A percentile compares a stretch with the other conserved stretches of the same genome.
These are phyloP conservation scores for Aspergillus mulundensis DNA, from an alignment of 495 filamentous ascomycete genomes.

Conservation along the genomic window DNA sequence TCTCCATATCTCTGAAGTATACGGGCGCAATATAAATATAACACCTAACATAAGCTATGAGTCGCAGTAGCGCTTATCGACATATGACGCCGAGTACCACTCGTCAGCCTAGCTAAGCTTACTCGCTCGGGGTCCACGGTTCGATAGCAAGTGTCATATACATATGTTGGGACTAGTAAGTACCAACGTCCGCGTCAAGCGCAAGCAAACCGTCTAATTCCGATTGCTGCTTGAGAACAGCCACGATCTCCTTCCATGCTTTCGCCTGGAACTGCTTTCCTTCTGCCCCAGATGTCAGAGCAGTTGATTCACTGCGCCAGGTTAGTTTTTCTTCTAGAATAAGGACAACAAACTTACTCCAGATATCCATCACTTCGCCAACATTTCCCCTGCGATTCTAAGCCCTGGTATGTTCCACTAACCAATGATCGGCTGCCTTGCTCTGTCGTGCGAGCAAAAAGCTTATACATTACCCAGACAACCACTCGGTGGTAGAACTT, in stretches of 20 bases:
- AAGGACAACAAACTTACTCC: conserved; percentile 28
- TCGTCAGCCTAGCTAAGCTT: neutral
- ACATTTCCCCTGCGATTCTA: conserved; percentile 47
- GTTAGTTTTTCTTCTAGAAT: conserved; percentile 4
- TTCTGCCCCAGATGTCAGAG: conserved; percentile 30
- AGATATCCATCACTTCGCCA: conserved; percentile 47
- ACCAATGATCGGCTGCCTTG: conserved; percentile 49
- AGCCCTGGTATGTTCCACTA: conserved; percentile 45
- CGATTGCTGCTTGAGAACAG: conserved; percentile 27
- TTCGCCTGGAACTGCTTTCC: conserved; percentile 34
- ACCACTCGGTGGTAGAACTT: conserved; percentile 35
- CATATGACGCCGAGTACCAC: neutral
- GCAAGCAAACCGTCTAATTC: neutral
- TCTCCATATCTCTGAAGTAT: neutral
- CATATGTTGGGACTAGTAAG: neutral
- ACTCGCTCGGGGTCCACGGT: neutral
- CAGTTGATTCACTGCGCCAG: conserved; percentile 32
- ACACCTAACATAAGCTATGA: neutral
- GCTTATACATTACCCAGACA: conserved; percentile 31
- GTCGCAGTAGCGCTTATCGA: neutral
- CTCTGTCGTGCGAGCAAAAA: conserved; percentile 47
- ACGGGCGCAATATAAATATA: neutral
- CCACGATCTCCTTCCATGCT: conserved; percentile 39
- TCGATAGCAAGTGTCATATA: neutral
- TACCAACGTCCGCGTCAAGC: neutral